Conservation (phyloP, 768 basidiomycete species). For the Lyophyllum shimeji region DNA sequence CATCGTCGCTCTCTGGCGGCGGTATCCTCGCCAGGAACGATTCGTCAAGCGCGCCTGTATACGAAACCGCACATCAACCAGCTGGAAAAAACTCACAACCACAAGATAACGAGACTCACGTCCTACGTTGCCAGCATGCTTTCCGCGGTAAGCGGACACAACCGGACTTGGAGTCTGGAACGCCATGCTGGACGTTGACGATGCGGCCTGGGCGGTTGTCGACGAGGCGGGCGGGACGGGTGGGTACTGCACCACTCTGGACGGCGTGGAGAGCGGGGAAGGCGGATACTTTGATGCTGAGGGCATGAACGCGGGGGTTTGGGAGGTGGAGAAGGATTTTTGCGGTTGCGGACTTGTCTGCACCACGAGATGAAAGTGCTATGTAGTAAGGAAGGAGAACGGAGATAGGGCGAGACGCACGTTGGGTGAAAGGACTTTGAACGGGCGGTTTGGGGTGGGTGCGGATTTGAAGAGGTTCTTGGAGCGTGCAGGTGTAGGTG, state of each 20-base stretch:
- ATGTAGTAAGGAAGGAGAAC: no score
- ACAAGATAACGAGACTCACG: slow-evolving; percentile 36
- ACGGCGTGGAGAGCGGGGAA: slow-evolving; percentile 43
- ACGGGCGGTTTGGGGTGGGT: slow-evolving; percentile 34
- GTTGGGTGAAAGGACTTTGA: slow-evolving; percentile 40
- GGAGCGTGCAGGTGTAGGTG: slow-evolving; percentile 33
- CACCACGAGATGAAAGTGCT: no score
- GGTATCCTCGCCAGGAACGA: slow-evolving; percentile 30
- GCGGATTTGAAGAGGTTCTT: slow-evolving; percentile 23
- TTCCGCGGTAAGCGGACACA: slow-evolving; percentile 42
- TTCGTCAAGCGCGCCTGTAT: slow-evolving; percentile 38
- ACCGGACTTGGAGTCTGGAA: slow-evolving; percentile 41
- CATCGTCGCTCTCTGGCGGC: slow-evolving; percentile 8
- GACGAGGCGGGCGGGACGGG: slow-evolving; percentile 26
- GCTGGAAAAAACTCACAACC: background rate
- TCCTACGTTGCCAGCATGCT: slow-evolving; percentile 34
- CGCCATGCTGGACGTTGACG: slow-evolving; percentile 30
- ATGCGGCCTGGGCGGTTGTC: slow-evolving; percentile 31
- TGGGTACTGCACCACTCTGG: slow-evolving; percentile 35
- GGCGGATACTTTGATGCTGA: slow-evolving; percentile 29
- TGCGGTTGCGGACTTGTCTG: slow-evolving; percentile 43
- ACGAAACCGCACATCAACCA: background rate
- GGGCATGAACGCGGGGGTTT: slow-evolving; percentile 31
- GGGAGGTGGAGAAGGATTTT: slow-evolving; percentile 41
- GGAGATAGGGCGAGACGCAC: no score